Percentiles rank a stretch among this genome's conserved stretches.
These are phyloP conservation scores for Penicillium malachiteum DNA, from an alignment of 495 filamentous ascomycete genomes.

Conservation along the genomic window DNA sequence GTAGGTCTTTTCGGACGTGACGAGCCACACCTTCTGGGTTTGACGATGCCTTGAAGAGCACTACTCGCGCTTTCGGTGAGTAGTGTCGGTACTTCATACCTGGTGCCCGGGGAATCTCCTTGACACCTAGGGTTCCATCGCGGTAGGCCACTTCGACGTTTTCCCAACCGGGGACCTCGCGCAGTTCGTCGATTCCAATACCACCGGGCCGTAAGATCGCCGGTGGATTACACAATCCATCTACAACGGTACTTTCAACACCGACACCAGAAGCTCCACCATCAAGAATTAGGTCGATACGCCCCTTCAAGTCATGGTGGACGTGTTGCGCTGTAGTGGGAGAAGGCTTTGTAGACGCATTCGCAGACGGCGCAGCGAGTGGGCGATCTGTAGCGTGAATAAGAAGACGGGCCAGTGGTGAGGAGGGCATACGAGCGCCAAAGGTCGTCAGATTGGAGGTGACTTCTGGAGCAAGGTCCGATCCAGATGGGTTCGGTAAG, in stretches of 20 bases:
- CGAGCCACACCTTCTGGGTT: constrained; percentile 29
- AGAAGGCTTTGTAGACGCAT: constrained; percentile 87
- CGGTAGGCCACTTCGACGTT: constrained; percentile 70
- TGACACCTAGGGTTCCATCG: constrained; percentile 51
- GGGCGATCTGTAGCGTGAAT: constrained; percentile 75
- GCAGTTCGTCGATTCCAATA: constrained; percentile 80
- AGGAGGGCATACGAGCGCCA: constrained; percentile 84
- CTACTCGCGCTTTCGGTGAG: constrained; percentile 82
- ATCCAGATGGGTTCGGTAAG: constrained; percentile 69
- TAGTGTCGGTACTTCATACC: constrained; percentile 99
- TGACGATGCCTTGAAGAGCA: constrained; percentile 68
- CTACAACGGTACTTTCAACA: constrained; percentile 95
- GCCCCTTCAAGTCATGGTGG: constrained; percentile 73
- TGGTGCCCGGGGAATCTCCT: constrained; percentile 70
- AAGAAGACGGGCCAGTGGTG: constrained; percentile 77
- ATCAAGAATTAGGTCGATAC: constrained; percentile 88
- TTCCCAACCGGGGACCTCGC: constrained; percentile 76
- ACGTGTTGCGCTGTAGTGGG: constrained; percentile 91
- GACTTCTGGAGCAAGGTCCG: constrained; percentile 77
- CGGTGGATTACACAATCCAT: constrained; percentile 79
- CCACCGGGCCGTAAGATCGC: constrained; percentile 85
- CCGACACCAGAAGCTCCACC: constrained; percentile 84
- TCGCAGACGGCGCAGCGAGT: constrained; percentile 92
- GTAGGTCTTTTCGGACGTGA: constrained; percentile 37
- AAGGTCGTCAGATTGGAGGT: constrained; percentile 82